Evolutionary conservation across 257 asterid genomes (phyloP).

Genomic region (Jasminum sambac): DNA sequence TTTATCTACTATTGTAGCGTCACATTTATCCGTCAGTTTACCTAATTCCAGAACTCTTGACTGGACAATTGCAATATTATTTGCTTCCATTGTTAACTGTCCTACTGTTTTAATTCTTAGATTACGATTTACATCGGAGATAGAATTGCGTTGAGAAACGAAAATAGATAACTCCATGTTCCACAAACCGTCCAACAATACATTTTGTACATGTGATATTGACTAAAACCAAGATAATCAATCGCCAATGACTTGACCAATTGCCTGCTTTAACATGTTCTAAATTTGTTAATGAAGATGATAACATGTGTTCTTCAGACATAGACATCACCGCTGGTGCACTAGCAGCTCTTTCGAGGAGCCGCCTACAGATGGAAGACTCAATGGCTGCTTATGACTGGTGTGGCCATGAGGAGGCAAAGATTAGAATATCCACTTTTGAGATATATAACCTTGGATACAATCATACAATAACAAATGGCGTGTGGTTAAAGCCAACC

Average conservation of each 20-base stretch:
- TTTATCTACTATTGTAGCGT: background rate
- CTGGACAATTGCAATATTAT: slow-evolving; percentile 19
- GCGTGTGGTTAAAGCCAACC: too few relatives aligned
- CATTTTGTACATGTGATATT: background rate
- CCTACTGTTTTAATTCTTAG: background rate
- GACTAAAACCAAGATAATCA: background rate
- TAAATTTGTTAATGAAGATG: background rate
- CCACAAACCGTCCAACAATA: background rate
- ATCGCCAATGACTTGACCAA: background rate
- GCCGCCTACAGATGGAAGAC: too few relatives aligned
- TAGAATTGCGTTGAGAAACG: background rate
- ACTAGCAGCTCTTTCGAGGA: too few relatives aligned
- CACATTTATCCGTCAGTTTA: background rate
- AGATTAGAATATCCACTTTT: too few relatives aligned
- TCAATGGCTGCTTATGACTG: too few relatives aligned
- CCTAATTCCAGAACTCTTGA: slow-evolving; percentile 17
- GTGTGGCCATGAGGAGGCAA: too few relatives aligned
- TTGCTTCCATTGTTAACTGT: background rate
- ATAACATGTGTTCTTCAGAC: background rate
- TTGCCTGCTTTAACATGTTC: background rate
- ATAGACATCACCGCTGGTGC: too few relatives aligned
- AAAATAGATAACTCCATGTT: background rate
- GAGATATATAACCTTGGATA: too few relatives aligned
- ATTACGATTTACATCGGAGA: background rate
- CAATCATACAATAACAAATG: too few relatives aligned